Percentiles rank a stretch among this genome's conserved stretches.
Conservation (phyloP, 2,329 filamentous ascomycete genomes). For the Sporothrix dimorphospora region DNA sequence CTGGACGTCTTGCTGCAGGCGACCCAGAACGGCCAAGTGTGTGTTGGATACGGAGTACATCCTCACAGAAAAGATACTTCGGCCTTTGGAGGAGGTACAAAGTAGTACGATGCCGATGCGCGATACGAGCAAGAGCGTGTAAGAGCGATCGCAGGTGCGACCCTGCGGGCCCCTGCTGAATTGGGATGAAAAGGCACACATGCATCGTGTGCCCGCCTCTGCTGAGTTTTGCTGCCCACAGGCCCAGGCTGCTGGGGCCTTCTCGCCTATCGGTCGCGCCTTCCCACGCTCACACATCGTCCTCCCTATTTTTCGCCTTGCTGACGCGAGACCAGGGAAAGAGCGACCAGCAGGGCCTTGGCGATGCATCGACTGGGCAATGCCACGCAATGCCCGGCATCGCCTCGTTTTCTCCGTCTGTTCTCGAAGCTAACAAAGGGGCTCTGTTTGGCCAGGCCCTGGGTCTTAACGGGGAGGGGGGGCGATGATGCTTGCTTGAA, state of each 20-base stretch:
- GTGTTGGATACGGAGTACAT: background rate
- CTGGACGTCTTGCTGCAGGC: background rate
- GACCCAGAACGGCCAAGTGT: conserved; percentile 6
- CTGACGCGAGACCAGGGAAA: background rate
- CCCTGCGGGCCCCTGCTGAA: conserved; percentile 5
- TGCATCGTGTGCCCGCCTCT: background rate
- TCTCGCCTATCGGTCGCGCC: background rate
- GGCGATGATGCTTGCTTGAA: background rate
- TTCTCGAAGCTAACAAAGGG: background rate
- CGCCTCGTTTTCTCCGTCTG: background rate
- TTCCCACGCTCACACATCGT: background rate
- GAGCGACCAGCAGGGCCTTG: background rate
- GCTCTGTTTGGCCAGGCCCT: background rate
- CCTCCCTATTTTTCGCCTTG: background rate
- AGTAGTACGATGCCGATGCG: conserved; percentile 2
- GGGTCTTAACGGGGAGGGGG: background rate
- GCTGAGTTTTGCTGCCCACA: background rate
- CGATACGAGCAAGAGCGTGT: background rate
- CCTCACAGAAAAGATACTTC: background rate
- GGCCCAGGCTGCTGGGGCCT: background rate
- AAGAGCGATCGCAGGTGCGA: conserved; percentile 9
- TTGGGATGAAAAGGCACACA: background rate
- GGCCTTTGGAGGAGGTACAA: background rate
- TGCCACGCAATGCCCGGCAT: background rate
- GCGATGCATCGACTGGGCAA: too few species aligned